Evolutionary conservation across 2,329 filamentous ascomycete genomes (phyloP).

Genomic region (Zymoseptoria brevis): DNA sequence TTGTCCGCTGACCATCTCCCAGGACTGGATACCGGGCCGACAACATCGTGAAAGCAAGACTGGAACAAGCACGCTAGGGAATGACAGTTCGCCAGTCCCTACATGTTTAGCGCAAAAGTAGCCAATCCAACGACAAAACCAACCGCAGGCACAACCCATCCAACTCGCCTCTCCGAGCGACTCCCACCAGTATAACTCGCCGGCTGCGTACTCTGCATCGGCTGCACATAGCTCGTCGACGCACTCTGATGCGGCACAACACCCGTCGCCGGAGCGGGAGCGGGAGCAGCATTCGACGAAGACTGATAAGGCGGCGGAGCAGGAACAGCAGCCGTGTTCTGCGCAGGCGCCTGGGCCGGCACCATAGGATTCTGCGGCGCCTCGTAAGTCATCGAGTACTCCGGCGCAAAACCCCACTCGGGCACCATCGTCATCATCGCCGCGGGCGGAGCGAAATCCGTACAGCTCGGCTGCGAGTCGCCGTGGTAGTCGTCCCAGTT

Average conservation of each 20-base stretch:
- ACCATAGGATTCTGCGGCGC: neutral
- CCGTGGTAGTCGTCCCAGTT: slow-evolving; percentile 1
- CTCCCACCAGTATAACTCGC: neutral
- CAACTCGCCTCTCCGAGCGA: neutral
- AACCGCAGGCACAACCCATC: neutral
- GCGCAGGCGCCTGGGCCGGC: no score
- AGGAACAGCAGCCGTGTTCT: no score
- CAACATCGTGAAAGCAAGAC: neutral
- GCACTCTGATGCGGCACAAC: no score
- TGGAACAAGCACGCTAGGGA: neutral
- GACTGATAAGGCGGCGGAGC: neutral
- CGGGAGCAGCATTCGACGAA: neutral
- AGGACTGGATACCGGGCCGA: neutral
- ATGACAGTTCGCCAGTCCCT: neutral
- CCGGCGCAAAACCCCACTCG: neutral
- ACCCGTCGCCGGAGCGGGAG: no score
- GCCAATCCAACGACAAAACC: neutral
- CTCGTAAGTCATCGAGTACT: neutral
- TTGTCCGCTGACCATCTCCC: neutral
- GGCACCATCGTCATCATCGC: slow-evolving; percentile 2
- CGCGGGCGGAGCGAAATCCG: slow-evolving; percentile 5
- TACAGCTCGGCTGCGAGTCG: neutral
- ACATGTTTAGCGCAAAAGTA: neutral
- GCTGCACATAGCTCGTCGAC: neutral
- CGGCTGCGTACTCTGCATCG: neutral